Conservation (phyloP, 495 filamentous ascomycete genomes). For the Pyronema omphalodes region DNA sequence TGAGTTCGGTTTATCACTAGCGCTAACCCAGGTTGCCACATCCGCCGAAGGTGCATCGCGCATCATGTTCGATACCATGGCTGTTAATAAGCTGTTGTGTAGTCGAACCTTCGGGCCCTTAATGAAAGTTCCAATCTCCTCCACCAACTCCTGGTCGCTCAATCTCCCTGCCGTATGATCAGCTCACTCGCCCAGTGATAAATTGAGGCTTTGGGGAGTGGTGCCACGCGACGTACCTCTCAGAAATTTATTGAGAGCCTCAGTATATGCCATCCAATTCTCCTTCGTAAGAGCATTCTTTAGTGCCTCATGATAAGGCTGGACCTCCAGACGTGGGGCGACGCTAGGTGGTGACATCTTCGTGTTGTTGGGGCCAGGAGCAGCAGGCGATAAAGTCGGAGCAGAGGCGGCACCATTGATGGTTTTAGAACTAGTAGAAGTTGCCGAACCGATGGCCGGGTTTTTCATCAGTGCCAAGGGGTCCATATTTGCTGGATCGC, state of each 20-base stretch:
- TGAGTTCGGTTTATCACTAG: slow-evolving; percentile 80
- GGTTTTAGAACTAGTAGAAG: no score
- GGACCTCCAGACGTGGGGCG: slow-evolving; percentile 66
- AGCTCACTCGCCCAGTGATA: background rate
- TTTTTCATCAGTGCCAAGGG: background rate
- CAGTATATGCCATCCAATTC: slow-evolving; percentile 78
- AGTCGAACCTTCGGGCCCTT: slow-evolving; percentile 57
- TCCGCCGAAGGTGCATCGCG: slow-evolving; percentile 82
- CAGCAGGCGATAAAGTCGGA: background rate
- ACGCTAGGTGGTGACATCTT: slow-evolving; percentile 23
- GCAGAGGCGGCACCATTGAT: background rate
- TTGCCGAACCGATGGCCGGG: background rate
- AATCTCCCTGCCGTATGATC: slow-evolving; percentile 41
- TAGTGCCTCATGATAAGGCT: slow-evolving; percentile 71
- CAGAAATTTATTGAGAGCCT: slow-evolving; percentile 58
- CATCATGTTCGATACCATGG: slow-evolving; percentile 68
- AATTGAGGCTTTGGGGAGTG: slow-evolving; percentile 9
- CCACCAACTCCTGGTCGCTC: slow-evolving; percentile 67
- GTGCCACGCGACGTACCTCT: slow-evolving; percentile 41
- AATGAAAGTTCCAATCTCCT: slow-evolving; percentile 53
- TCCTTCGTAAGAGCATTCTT: slow-evolving; percentile 61
- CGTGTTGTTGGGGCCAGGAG: background rate
- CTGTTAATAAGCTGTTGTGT: slow-evolving; percentile 77
- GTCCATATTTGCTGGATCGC: background rate
- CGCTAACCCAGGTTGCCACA: slow-evolving; percentile 86